These are phyloP conservation scores for Pholiota conissans DNA, from an alignment of 768 basidiomycete genomes.

Conservation along the genomic window DNA sequence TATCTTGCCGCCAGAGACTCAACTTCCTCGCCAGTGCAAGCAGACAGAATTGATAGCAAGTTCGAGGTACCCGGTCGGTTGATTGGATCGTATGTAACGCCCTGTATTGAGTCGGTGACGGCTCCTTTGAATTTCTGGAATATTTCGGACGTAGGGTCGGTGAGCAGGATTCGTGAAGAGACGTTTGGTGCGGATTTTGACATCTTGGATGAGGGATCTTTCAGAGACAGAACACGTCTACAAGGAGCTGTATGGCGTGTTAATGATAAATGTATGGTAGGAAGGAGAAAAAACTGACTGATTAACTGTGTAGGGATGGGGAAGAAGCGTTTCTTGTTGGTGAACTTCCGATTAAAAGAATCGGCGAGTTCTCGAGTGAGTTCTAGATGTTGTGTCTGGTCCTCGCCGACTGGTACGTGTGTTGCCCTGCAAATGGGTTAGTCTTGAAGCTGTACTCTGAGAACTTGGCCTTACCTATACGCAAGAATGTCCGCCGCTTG, in stretches of 20 bases:
- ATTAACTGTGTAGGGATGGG: constrained; percentile 70
- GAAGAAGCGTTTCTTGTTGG: constrained; percentile 52
- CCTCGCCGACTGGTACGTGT: constrained; percentile 95
- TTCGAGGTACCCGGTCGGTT: constrained; percentile 84
- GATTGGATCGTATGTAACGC: constrained; percentile 79
- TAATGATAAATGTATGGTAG: neutral
- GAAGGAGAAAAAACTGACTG: constrained; percentile 52
- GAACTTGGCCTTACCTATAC: constrained; percentile 58
- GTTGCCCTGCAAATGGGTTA: constrained; percentile 58
- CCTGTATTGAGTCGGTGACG: constrained; percentile 79
- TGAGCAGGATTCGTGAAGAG: constrained; percentile 83
- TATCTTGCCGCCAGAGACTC: constrained; percentile 49
- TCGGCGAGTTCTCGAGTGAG: constrained; percentile 83
- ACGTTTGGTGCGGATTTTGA: constrained; percentile 87
- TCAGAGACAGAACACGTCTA: constrained; percentile 82
- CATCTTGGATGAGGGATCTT: constrained; percentile 88
- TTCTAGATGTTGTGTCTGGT: constrained; percentile 94
- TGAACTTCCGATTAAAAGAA: constrained; percentile 74
- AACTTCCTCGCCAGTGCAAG: constrained; percentile 57
- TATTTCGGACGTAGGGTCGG: constrained; percentile 66
- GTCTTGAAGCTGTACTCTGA: neutral
- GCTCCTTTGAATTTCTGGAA: constrained; percentile 72
- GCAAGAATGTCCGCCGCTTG: constrained; percentile 92
- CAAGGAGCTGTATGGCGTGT: constrained; percentile 57
- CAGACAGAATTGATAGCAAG: constrained; percentile 75